Percentiles rank a stretch among this genome's conserved stretches.
Conservation (phyloP, 129 eudicot species). For the Tagetes patula region DNA sequence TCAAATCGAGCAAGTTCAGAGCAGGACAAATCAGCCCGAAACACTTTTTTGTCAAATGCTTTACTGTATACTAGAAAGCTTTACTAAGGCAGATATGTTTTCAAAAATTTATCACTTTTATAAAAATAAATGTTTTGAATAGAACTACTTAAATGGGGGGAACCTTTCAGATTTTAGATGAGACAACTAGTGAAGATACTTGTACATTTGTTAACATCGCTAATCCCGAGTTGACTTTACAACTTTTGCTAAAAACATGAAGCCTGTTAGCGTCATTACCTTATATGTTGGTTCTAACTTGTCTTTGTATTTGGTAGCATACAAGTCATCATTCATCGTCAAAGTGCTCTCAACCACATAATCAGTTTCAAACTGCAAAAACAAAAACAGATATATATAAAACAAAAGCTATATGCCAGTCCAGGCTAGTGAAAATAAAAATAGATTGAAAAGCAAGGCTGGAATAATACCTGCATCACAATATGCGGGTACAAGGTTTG, state of each 20-base stretch:
- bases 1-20: not conserved
- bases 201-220: not conserved
- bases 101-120: not conserved
- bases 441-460: not conserved
- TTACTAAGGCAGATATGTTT: not conserved
- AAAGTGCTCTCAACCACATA: conserved; percentile 68
- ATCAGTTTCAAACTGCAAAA: conserved; percentile 87
- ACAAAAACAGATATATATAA: conserved; percentile 1
- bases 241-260: not conserved
- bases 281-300: conserved; percentile 72
- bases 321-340: conserved; percentile 64
- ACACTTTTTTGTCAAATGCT: not conserved
- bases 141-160: not conserved
- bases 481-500: conserved; percentile 97
- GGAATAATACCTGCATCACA: conserved; percentile 77
- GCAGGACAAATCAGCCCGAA: not conserved
- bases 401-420: not conserved
- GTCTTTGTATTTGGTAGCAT: conserved; percentile 72
- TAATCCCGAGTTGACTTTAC: not conserved
- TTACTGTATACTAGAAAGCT: not conserved
- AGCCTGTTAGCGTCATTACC: conserved; percentile 39
- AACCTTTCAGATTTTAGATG: not conserved
- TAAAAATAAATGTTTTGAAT: not conserved
- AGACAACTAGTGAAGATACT: not conserved
- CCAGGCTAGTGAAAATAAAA: not conserved